Percentiles rank a stretch among this genome's conserved stretches.
These are phyloP conservation scores for Monosporozyma siamensis DNA, from an alignment of 805 yeast genomes.

Conservation along the genomic window DNA sequence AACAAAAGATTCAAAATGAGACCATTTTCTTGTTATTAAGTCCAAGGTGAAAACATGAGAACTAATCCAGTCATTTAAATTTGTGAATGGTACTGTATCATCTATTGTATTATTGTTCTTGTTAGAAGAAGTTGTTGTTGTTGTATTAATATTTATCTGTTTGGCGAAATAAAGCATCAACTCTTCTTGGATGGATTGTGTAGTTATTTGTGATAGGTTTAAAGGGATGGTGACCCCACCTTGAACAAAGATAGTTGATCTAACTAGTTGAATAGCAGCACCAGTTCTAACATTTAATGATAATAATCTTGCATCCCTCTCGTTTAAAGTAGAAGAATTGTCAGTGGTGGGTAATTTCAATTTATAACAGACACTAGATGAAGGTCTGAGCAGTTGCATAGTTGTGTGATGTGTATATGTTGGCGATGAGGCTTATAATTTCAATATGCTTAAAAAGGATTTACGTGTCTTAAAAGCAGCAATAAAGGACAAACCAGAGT, in stretches of 20 bases:
- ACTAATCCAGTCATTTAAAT: constrained; percentile 38
- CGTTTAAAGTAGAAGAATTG: neutral
- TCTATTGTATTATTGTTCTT: no score
- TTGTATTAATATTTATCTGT: constrained; percentile 13
- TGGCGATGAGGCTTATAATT: no score
- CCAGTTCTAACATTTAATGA: constrained; percentile 56
- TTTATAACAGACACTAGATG: constrained; percentile 51
- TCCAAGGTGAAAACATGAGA: constrained; percentile 55
- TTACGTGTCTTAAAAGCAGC: no score
- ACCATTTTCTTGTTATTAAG: constrained; percentile 53
- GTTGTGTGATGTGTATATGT: neutral
- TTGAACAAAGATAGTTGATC: constrained; percentile 51
- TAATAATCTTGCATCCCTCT: constrained; percentile 21
- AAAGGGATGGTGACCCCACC: constrained; percentile 64
- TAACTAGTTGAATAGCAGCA: constrained; percentile 46
- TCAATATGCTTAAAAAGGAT: neutral
- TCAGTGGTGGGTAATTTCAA: constrained; percentile 42
- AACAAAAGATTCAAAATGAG: neutral
- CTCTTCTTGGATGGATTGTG: constrained; percentile 33
- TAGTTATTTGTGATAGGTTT: constrained; percentile 35
- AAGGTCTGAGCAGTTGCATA: constrained; percentile 58
- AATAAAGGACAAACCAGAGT: no score
- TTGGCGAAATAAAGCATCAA: constrained; percentile 30
- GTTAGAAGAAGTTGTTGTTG: constrained; percentile 17
- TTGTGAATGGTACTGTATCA: no score